Percentiles rank a stretch among this genome's conserved stretches.
phyloP scores from a whole-genome alignment of 2,329 filamentous ascomycete genomes.

The Lachnum nothofagi region DNA sequence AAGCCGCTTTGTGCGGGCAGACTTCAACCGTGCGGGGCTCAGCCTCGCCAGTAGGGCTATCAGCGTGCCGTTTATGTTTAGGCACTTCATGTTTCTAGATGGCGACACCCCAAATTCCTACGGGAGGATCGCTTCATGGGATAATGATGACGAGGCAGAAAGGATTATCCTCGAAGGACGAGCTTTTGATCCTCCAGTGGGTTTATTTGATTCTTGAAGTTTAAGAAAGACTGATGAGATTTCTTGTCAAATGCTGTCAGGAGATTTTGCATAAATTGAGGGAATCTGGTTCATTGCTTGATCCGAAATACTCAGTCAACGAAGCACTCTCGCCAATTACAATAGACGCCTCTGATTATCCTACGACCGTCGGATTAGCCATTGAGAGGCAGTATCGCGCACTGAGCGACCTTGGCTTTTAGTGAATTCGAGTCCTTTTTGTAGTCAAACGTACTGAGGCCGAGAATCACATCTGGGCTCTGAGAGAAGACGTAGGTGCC shows the following conservation, averaged over 20 bases:
- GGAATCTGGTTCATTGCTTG: slow-evolving; percentile 24
- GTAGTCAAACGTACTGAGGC: slow-evolving; percentile 38
- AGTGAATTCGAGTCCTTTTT: slow-evolving; percentile 40
- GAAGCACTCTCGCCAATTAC: too few species aligned
- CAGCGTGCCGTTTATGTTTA: slow-evolving; percentile 23
- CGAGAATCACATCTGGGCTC: slow-evolving; percentile 50
- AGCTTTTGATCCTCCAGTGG: slow-evolving; percentile 41
- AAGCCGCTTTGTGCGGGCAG: slow-evolving; percentile 42
- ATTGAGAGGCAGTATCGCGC: slow-evolving; percentile 51
- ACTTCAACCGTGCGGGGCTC: slow-evolving; percentile 35
- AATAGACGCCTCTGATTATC: too few species aligned
- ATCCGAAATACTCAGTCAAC: slow-evolving; percentile 29
- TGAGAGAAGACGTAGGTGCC: slow-evolving; percentile 58
- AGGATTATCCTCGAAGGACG: slow-evolving; percentile 33
- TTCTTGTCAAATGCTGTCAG: slow-evolving; percentile 45
- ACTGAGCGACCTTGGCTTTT: slow-evolving; percentile 44
- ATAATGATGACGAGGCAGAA: slow-evolving; percentile 34
- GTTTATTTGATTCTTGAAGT: slow-evolving; percentile 46
- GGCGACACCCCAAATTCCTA: slow-evolving; percentile 32
- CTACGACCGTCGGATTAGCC: too few species aligned
- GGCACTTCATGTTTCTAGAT: slow-evolving; percentile 33
- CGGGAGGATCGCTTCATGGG: slow-evolving; percentile 34
- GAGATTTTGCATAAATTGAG: slow-evolving; percentile 48
- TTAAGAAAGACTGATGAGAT: slow-evolving; percentile 43
- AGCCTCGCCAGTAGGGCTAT: slow-evolving; percentile 25